Percentiles rank a stretch among this genome's conserved stretches.
phyloP scores from a whole-genome alignment of 495 filamentous ascomycete species.

The Beverwykella pulmonaria region DNA sequence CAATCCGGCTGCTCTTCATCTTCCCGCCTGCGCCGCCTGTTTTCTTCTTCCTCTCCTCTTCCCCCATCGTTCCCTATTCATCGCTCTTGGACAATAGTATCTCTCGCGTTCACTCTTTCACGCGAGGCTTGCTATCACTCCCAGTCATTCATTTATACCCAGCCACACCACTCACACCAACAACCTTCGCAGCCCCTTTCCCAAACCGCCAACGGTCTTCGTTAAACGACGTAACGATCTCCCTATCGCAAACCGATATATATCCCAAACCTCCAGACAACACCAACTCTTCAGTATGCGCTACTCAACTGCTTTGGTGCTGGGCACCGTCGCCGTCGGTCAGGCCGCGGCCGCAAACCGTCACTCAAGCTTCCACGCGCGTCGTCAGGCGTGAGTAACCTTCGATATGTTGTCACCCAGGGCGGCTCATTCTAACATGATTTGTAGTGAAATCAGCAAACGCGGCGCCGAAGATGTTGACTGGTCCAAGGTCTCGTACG shows the following conservation, averaged over 20 bases:
- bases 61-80: constrained; percentile 3
- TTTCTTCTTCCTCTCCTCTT: constrained; percentile 19
- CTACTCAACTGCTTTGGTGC: constrained; percentile 38
- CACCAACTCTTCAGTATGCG: constrained; percentile 29
- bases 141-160: constrained; percentile 20
- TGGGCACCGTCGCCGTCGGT: constrained; percentile 37
- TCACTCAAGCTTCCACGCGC: constrained; percentile 37
- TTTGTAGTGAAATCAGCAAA: constrained; percentile 6
- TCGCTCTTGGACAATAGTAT: constrained; percentile 1
- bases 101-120: constrained; percentile 40
- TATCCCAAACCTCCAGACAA: not conserved
- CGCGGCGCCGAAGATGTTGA: constrained; percentile 12
- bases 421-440: not conserved
- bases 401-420: not conserved
- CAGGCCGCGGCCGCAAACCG: constrained; percentile 34
- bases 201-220: not conserved
- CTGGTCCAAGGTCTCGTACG: constrained; percentile 19
- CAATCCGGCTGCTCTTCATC: constrained; percentile 22
- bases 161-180: not conserved
- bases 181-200: not conserved
- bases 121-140: constrained; percentile 21
- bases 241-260: not conserved
- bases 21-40: constrained; percentile 7
- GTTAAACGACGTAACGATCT: not conserved
- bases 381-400: constrained; percentile 27